phyloP scores from a whole-genome alignment of 805 yeast genomes.

The Naumovozyma castellii region DNA sequence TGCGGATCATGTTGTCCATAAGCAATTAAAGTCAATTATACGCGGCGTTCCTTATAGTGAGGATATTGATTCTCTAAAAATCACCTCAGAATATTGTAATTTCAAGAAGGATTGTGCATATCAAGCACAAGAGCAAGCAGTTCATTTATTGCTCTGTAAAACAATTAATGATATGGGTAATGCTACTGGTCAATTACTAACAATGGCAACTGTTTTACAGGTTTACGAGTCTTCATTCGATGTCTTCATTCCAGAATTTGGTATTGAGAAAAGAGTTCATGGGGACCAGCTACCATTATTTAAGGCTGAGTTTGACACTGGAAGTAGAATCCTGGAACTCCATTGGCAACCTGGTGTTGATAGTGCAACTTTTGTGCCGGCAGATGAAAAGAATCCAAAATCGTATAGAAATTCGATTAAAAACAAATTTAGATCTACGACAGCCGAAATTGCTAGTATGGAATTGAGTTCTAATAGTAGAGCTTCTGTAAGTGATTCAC shows the following conservation, averaged over 20 bases:
- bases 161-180: slow-evolving; percentile 66
- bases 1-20: slow-evolving; percentile 85
- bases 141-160: slow-evolving; percentile 76
- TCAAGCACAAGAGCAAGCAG: slow-evolving; percentile 88
- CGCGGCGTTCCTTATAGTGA: slow-evolving; percentile 36
- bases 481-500: slow-evolving; percentile 31
- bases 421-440: slow-evolving; percentile 64
- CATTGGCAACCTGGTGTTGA: slow-evolving; percentile 92
- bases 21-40: slow-evolving; percentile 71
- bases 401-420: slow-evolving; percentile 71
- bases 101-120: slow-evolving; percentile 92
- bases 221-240: slow-evolving; percentile 96
- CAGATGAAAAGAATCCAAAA: slow-evolving; percentile 73
- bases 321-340: slow-evolving; percentile 57
- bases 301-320: slow-evolving; percentile 84
- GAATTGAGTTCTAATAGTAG: slow-evolving; percentile 26
- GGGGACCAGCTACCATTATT: slow-evolving; percentile 91
- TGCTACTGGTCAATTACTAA: slow-evolving; percentile 69
- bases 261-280: slow-evolving; percentile 91
- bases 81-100: slow-evolving; percentile 84
- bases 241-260: slow-evolving; percentile 83
- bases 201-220: slow-evolving; percentile 80
- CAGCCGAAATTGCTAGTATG: slow-evolving; percentile 57
- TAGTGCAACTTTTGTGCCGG: slow-evolving; percentile 82
- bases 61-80: slow-evolving; percentile 62